phyloP scores from a whole-genome alignment of 164 flowering plant species.

The Protea cynaroides region DNA sequence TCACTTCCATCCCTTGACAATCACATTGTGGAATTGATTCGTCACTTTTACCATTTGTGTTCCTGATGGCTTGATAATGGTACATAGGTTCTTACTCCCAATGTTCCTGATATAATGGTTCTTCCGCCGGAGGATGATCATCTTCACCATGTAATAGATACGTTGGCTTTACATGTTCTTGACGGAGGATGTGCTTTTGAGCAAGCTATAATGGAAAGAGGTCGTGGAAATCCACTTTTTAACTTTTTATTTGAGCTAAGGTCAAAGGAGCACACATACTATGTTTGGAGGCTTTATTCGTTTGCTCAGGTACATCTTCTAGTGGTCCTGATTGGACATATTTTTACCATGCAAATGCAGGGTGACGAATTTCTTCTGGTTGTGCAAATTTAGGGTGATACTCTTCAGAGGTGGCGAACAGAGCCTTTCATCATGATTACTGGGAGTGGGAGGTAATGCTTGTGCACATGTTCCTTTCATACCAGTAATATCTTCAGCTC shows the following conservation, averaged over 20 bases:
- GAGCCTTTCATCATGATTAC: slow-evolving; percentile 99
- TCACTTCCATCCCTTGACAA: no score
- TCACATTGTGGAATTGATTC: neutral
- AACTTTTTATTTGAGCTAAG: slow-evolving; percentile 92
- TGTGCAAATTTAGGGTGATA: slow-evolving; percentile 73
- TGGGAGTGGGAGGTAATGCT: slow-evolving; percentile 93
- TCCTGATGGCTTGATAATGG: slow-evolving; percentile 9
- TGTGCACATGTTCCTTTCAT: neutral
- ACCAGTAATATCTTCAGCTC: neutral
- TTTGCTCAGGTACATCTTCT: slow-evolving; percentile 81
- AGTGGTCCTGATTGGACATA: neutral
- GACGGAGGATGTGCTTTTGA: slow-evolving; percentile 99
- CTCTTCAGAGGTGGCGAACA: slow-evolving; percentile 96
- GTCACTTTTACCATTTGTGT: slow-evolving; percentile 3
- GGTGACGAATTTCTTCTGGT: neutral
- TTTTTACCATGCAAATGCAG: neutral
- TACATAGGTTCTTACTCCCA: slow-evolving; percentile 91
- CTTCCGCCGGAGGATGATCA: slow-evolving; percentile 78
- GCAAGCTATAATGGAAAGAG: slow-evolving; percentile 99
- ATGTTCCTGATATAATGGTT: slow-evolving; percentile 95
- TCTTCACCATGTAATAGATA: slow-evolving; percentile 87
- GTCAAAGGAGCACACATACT: slow-evolving; percentile 97
- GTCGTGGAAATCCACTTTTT: slow-evolving; percentile 91
- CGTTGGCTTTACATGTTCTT: slow-evolving; percentile 91
- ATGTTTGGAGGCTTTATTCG: slow-evolving; percentile 98